Base-by-base conservation (phyloP, 2,329 filamentous ascomycete species). In the Hypoxylon sp. region DNA sequence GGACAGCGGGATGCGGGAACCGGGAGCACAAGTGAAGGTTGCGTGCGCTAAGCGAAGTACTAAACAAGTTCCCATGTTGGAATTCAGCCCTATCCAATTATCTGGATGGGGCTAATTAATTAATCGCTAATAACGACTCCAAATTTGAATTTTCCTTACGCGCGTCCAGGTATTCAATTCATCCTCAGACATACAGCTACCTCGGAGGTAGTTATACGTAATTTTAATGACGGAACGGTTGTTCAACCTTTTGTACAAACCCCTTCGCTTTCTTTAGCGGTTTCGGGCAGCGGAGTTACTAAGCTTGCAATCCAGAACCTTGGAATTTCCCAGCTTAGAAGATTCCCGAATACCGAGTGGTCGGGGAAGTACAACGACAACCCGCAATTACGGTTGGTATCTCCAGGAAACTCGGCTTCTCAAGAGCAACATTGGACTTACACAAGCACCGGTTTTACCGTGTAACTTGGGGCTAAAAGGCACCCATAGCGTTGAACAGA, bases 61-160 rank as follows among this genome's bases (percentile, higher is more conserved):
- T 36, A 40, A 20, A 38, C 12, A 2, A 26, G 28, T 53, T 46
- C 18, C 30, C 20, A 26, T 12, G 16, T 11, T 40, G 22, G 7
- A 30, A 18, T 28, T 44, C 32, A 14, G 18, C 32, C 26, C 45
- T 12, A 22, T 42, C 50, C 22, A 42, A 33, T 28, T 16, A 30
- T 50, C 6, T 4, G 22, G 44, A 8, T 38, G 22, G 24, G 8
- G 1, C 6, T 26, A 26, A 26, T 26, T 26, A 28, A 32, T 54
- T 46, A 61, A 61, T 61, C n/a, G 22, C 18, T 55, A 55, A 55
- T 61, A 44, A 54, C n/a, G 18, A 36, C 9, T 42, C 44, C 22
- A 50, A 22, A 24, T 44, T 40, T 24, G 33, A 16, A 12, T 22
- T 18, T 48, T 61, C 48, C 6, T 38, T 20, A 26, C 30, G 4